These are phyloP conservation scores for Trametes cingulata DNA, from an alignment of 768 basidiomycete genomes.

Conservation along the genomic window DNA sequence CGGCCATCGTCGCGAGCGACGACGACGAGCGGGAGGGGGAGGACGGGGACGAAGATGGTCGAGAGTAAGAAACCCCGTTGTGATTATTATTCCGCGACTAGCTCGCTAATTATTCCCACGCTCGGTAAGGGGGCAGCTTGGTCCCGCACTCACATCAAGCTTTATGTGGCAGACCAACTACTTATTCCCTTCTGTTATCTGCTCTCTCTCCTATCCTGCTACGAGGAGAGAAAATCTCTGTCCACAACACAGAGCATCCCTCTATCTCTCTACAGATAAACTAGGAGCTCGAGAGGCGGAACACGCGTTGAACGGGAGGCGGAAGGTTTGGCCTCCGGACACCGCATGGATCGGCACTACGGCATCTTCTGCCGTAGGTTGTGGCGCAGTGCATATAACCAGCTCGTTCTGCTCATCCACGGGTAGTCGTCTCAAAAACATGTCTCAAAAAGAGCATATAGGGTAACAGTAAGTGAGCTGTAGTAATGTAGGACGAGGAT, in stretches of 20 bases:
- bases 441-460: too few species aligned
- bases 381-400: background rate
- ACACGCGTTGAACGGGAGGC: background rate
- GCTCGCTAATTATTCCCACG: conserved; percentile 2
- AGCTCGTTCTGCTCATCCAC: background rate
- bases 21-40: conserved; percentile 13
- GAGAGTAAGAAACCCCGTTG: background rate
- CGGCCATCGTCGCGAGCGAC: conserved; percentile 36
- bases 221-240: too few species aligned
- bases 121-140: conserved; percentile 1
- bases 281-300: background rate
- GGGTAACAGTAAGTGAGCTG: too few species aligned
- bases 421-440: too few species aligned
- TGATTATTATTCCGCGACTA: conserved; percentile 4
- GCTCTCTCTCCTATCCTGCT: too few species aligned
- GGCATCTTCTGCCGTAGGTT: background rate
- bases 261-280: background rate
- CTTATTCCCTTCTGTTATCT: too few species aligned
- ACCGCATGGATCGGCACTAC: background rate
- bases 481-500: too few species aligned
- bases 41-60: conserved; percentile 7
- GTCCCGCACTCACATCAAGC: background rate
- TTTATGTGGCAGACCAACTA: too few species aligned
- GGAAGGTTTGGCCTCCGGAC: background rate
- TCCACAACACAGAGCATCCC: too few species aligned